phyloP scores from a whole-genome alignment of 129 eudicot genomes.

The sunflower (Helianthus annuus) region HanXRQr2.0-SUNRISE NC_035439.2:134846825-134847324 shows the following conservation, averaged over 20 bases:
- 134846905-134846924: slow-evolving; percentile 63
- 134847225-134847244: too few species aligned
- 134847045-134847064: slow-evolving; percentile 79
- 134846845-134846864: slow-evolving; percentile 81
- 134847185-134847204: not conserved
- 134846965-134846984: slow-evolving; percentile 95
- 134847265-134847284: too few species aligned
- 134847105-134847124: slow-evolving; percentile 6
- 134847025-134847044: slow-evolving; percentile 85
- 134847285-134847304: too few species aligned
- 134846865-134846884: slow-evolving; percentile 39
- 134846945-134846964: slow-evolving; percentile 99
- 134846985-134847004: slow-evolving; percentile 91
- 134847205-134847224: not conserved
- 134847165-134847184: slow-evolving; percentile 5
- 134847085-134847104: slow-evolving; percentile 10
- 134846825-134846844: slow-evolving; percentile 69
- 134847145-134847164: not conserved
- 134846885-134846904: slow-evolving; percentile 57
- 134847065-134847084: not conserved
- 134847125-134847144: not conserved
- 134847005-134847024: slow-evolving; percentile 81
- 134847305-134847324: too few species aligned
- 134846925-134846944: slow-evolving; percentile 73
- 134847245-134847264: too few species aligned